A percentile compares a stretch with the other conserved stretches of the same genome.
phyloP scores from a whole-genome alignment of 192 early-diverging fungal genomes.

The Mortierella hygrophila region DNA sequence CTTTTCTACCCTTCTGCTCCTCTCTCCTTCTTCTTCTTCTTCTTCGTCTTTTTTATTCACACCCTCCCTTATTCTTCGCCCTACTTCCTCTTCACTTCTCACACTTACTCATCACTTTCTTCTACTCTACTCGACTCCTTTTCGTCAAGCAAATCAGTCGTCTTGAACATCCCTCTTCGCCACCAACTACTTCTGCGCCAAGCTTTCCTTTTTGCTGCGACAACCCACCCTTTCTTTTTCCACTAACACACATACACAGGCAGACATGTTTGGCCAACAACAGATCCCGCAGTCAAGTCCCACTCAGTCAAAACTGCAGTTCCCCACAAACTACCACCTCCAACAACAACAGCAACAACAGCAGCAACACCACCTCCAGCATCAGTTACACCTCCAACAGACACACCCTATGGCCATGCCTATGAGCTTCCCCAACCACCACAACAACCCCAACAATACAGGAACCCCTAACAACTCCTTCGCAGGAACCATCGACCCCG shows the following conservation, averaged over 20 bases:
- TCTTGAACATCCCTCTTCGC: background rate
- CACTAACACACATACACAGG: background rate
- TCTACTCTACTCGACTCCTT: background rate
- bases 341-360: conserved; percentile 22
- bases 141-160: background rate
- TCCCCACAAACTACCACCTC: conserved; percentile 31
- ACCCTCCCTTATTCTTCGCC: background rate
- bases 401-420: conserved; percentile 34
- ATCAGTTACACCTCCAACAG: conserved; percentile 19
- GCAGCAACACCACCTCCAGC: conserved; percentile 19
- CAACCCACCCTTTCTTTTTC: background rate
- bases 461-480: conserved; percentile 32
- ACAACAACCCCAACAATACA: conserved; percentile 9
- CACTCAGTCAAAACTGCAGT: conserved; percentile 25
- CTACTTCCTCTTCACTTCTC: background rate
- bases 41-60: background rate
- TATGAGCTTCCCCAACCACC: conserved; percentile 10
- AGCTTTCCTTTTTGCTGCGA: background rate
- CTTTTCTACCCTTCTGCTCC: background rate
- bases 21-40: background rate
- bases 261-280: conserved; percentile 31
- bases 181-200: background rate
- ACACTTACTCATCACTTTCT: background rate
- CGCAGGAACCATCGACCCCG: conserved; percentile 28
- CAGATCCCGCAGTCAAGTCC: conserved; percentile 13